Evolutionary conservation across 495 filamentous ascomycete species (phyloP), one percentile per base, ranked within the genome.

Genomic region (Bathelium albidoporum): DNA sequence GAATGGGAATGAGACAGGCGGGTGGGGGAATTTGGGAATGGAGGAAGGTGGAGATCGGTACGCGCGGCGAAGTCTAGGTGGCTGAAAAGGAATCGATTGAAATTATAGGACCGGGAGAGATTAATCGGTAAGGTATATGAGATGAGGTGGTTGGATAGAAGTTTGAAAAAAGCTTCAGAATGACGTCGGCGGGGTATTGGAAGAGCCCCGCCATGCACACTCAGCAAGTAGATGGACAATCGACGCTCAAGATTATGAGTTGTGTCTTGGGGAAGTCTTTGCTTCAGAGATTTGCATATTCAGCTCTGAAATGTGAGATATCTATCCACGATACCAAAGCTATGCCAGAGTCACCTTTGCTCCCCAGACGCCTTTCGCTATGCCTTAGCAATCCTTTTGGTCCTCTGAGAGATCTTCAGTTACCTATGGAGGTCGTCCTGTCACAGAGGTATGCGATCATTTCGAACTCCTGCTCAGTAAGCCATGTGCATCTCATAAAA

Each of bases 401-500:
- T 41, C 29, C 20, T 29, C 49, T 29, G 10, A 29, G 10, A 55
- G 16, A 20, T 7, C 20, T 29, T 49, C 20, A 18, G n/a, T n/a
- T n/a, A n/a, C n/a, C n/a, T n/a, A n/a, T n/a, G 49, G 9, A 55
- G 20, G 2, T 28, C 24, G 11, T 12, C 12, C 7, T 1, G n/a
- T 20, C 49, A 28, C 16, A n/a, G n/a, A n/a, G n/a, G 24, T 16
- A 24, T 29, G 1, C 1, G 11, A 29, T 44, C 31, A 11, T 34
- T 0, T 1, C 24, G 10, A 2, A 26, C 28, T 0, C 16, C 31
- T 2, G 22, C 34, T 66, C 45, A 66, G 59, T 73, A 66, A 43
- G 69, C 69, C 69, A 71, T 73, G n/a, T 73, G 36, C 1, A 24
- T 11, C 58, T 67, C 68, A 44, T 67, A 67, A 10, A 59, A 69